Evolutionary conservation across 2,329 filamentous ascomycete genomes (phyloP), one percentile per base, ranked within the genome.

Genomic region (Karstenula rhodostoma): DNA sequence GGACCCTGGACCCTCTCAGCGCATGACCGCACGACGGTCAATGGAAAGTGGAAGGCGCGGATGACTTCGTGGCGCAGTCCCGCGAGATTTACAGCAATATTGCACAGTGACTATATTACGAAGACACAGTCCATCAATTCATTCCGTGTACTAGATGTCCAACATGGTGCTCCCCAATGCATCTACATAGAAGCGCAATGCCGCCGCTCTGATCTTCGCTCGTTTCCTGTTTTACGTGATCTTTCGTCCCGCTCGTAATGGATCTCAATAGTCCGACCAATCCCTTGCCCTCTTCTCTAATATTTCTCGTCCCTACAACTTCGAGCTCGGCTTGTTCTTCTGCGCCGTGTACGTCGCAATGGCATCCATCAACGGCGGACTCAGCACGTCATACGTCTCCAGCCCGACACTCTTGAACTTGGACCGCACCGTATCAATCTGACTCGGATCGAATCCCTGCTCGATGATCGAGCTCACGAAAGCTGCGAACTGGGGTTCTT

Each of bases 381-480:
- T 86, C 48, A 91, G 78, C 19, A 82, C 82, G 74, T 91, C 88
- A 72, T 90, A 91, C 1, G 84, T 81, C 78, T 88, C 80, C 52
- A 91, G 76, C 0, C 88, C 88, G 19, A 85, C 66, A 1, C 73
- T 68, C 77, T 81, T 82, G 60, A 90, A 81, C 73, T 81, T 84
- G 2, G 61, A 65, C 44, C 88, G 80, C 3, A 90, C 84, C 19
- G 80, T 82, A 51, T 81, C 83, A 68, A 89, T 88, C 37, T 80
- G 78, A 17, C 78, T 73, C 0, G 87, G 85, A 49, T 83, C 75
- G 67, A 86, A 89, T 1, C 88, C 89, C 71, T 90, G 87, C 83
- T 90, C 88, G 60, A 90, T 89, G 60, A 90, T 86, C 58, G 84
- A 88, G 37, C 84, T 87, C 42, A 90, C 87, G 61, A 90, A 91